Evolutionary conservation across 2,329 filamentous ascomycete species (phyloP), one percentile per base, ranked within the genome.

Genomic region (Scleromitrula shiraiana): DNA sequence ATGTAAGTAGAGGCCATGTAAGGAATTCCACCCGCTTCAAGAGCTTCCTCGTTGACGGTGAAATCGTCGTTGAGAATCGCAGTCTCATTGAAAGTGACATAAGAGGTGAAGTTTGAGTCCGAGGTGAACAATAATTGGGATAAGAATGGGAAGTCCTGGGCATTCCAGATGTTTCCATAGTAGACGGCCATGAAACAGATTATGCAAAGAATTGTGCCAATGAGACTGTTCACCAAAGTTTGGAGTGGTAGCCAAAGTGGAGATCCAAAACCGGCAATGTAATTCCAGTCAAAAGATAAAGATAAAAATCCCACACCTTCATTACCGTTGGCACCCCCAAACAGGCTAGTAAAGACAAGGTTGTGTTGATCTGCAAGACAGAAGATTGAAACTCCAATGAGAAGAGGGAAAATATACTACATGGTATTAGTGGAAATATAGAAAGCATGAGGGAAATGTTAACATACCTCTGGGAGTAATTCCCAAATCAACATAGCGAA

Each of bases 331-430:
- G 70, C 62, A n/a, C 72, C 73, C 4, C 72, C 72, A 51, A 75
- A 75, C n/a, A 75, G 57, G 33, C 71, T 70, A 17, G 70, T 73
- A 41, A 75, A 71, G 5, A 70, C 58, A 1, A 67, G 52, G 45
- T 59, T 71, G 32, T 68, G 59, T 29, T 67, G 64, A 10, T 69
- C 66, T 0, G 71, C 67, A 4, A 75, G 64, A 52, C 72, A 75
- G 43, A 73, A 71, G 22, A 75, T 61, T 7, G 59, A 64, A 14
- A 70, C 53, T 15, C 67, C 68, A 8, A 85, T 88, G 9, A 83
- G 73, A n/a, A 52, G 30, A 7, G 50, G 50, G 22, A 52, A 50
- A 5, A 52, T 50, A 20, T 52, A 52, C 48, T 50, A 14, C 1
- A 9, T 4, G 6, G 20, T 40, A 17, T 46, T 19, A 49, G 32